phyloP scores from a whole-genome alignment of 1,284 basidiomycete genomes.

The Ustilago bromivora region DNA sequence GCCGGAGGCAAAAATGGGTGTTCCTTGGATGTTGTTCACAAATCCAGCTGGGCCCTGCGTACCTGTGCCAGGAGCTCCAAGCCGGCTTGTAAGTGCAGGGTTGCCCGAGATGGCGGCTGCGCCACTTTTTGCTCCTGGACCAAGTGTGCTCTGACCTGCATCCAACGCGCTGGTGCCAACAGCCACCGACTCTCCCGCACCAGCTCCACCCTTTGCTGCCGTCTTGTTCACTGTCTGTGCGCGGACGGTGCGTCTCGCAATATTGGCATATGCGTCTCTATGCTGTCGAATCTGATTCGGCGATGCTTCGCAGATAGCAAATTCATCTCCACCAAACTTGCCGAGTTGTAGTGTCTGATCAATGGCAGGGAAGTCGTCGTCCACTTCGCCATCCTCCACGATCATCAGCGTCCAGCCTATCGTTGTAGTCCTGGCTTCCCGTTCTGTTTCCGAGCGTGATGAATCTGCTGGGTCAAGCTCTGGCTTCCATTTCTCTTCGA shows the following conservation, averaged over 20 bases:
- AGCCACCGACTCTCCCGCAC: slow-evolving; percentile 22
- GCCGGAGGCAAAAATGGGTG: slow-evolving; percentile 60
- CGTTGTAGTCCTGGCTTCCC: slow-evolving; percentile 77
- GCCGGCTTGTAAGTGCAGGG: slow-evolving; percentile 35
- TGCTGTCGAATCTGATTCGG: slow-evolving; percentile 85
- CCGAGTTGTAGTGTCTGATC: slow-evolving; percentile 86
- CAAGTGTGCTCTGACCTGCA: slow-evolving; percentile 30
- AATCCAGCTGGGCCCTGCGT: slow-evolving; percentile 38
- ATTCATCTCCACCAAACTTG: slow-evolving; percentile 91
- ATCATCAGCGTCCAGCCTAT: slow-evolving; percentile 95
- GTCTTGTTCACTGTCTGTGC: slow-evolving; percentile 24
- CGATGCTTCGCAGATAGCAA: slow-evolving; percentile 82
- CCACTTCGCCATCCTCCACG: slow-evolving; percentile 96
- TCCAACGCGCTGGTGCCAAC: slow-evolving; percentile 23
- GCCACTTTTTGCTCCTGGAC: slow-evolving; percentile 23
- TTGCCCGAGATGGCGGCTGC: slow-evolving; percentile 31
- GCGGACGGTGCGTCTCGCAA: slow-evolving; percentile 40
- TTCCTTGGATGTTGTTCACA: slow-evolving; percentile 54
- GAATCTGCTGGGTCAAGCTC: slow-evolving; percentile 73
- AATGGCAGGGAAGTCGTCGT: slow-evolving; percentile 97
- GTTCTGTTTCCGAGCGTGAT: slow-evolving; percentile 72
- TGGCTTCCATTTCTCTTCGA: slow-evolving; percentile 86
- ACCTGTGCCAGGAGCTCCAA: slow-evolving; percentile 29
- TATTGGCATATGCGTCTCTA: slow-evolving; percentile 70
- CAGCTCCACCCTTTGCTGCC: slow-evolving; percentile 6